Conservation (phyloP, 2,329 filamentous ascomycete genomes). For the Pyrenochaeta sp. region DNA sequence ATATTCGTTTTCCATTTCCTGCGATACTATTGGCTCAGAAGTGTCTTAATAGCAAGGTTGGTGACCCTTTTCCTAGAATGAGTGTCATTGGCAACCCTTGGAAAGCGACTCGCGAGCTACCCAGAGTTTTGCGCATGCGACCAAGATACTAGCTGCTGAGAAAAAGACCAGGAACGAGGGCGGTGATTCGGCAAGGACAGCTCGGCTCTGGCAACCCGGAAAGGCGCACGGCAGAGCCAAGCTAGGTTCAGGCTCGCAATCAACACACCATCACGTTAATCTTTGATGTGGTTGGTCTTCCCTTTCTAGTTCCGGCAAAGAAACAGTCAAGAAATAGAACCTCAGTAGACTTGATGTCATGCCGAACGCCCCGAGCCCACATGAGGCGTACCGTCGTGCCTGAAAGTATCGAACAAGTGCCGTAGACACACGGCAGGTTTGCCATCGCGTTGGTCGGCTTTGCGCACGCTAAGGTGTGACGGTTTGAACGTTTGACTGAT, state of each 20-base stretch:
- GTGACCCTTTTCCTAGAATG: background rate
- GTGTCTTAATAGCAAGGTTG: background rate
- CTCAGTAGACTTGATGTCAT: slow-evolving; percentile 10
- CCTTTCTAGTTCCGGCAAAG: slow-evolving; percentile 1
- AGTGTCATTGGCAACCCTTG: background rate
- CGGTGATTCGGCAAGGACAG: slow-evolving; percentile 5
- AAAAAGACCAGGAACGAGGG: background rate
- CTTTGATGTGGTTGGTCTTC: background rate
- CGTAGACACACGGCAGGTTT: background rate
- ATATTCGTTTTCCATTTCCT: too few species aligned
- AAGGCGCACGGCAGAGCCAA: slow-evolving; percentile 1
- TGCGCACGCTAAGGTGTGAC: slow-evolving; percentile 1
- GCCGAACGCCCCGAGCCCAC: slow-evolving; percentile 7
- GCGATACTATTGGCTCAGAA: background rate
- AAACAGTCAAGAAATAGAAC: slow-evolving; percentile 2
- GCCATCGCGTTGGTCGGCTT: background rate
- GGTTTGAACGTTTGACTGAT: slow-evolving; percentile 2
- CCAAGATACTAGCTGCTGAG: slow-evolving; percentile 1
- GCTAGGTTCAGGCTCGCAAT: background rate
- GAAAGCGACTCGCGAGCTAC: slow-evolving; percentile 7
- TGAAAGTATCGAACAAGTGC: slow-evolving; percentile 2
- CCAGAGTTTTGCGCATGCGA: slow-evolving; percentile 9
- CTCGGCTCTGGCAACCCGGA: background rate
- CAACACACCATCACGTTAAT: background rate
- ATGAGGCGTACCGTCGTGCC: slow-evolving; percentile 5